These are phyloP conservation scores for Penicillium sp. DNA, from an alignment of 2,329 filamentous ascomycete genomes.

Conservation along the genomic window DNA sequence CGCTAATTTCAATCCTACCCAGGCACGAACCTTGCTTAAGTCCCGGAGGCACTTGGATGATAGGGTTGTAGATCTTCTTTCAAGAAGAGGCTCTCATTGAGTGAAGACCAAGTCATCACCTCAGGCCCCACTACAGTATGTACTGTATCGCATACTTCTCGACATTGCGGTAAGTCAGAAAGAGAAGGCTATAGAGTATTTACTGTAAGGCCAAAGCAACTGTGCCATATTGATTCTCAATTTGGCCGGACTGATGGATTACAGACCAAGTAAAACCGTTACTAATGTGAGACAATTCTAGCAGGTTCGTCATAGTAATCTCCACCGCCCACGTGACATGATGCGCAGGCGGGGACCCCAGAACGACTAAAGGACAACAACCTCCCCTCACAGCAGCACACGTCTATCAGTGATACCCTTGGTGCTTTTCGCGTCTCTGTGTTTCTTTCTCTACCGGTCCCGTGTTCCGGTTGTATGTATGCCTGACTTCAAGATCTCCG, in stretches of 20 bases:
- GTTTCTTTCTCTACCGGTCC: background rate
- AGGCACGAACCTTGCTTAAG: background rate
- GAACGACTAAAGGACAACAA: constrained; percentile 29
- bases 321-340: constrained; percentile 36
- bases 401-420: constrained; percentile 9
- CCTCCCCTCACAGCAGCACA: constrained; percentile 6
- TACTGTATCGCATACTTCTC: background rate
- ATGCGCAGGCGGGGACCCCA: constrained; percentile 27
- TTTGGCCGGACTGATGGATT: background rate
- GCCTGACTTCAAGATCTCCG: constrained; percentile 89
- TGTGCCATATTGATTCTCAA: background rate
- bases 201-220: background rate
- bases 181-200: background rate
- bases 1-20: constrained; percentile 2
- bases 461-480: constrained; percentile 48
- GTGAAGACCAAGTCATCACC: background rate
- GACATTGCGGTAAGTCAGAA: background rate
- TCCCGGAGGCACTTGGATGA: background rate
- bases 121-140: background rate
- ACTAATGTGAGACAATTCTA: constrained; percentile 18
- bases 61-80: background rate
- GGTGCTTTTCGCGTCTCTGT: constrained; percentile 2
- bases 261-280: background rate
- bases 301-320: constrained; percentile 23
- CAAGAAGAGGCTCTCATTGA: background rate